Conservation (phyloP, 2,329 filamentous ascomycete species). For the Colletotrichum destructivum region DNA sequence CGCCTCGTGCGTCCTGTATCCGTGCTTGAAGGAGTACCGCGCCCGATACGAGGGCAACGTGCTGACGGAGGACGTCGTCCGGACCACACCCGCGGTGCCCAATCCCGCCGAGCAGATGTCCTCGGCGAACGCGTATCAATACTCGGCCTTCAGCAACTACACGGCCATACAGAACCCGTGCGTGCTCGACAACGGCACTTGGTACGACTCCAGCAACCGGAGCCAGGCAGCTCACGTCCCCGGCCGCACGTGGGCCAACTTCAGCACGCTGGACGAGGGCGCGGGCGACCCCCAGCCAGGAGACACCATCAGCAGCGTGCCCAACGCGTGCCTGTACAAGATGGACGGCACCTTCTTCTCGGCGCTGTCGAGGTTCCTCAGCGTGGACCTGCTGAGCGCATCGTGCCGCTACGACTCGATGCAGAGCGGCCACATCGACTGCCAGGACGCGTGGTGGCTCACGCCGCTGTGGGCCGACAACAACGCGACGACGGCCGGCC, state of each 20-base stretch:
- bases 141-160: slow-evolving; percentile 23
- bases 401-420: slow-evolving; percentile 28
- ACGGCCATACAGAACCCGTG: slow-evolving; percentile 23
- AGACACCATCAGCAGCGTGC: not conserved
- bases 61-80: slow-evolving; percentile 25
- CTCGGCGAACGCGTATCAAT: not conserved
- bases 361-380: slow-evolving; percentile 22
- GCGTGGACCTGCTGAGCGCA: slow-evolving; percentile 6
- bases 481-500: slow-evolving; percentile 27
- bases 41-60: slow-evolving; percentile 20
- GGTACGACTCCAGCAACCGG: slow-evolving; percentile 20
- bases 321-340: slow-evolving; percentile 34
- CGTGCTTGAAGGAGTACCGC: slow-evolving; percentile 30
- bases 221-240: slow-evolving; percentile 7
- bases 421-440: slow-evolving; percentile 39
- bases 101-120: slow-evolving; percentile 9
- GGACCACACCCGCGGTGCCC: slow-evolving; percentile 22
- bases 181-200: slow-evolving; percentile 29
- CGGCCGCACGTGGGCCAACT: slow-evolving; percentile 20
- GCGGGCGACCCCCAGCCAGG: not conserved
- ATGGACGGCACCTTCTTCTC: slow-evolving; percentile 28
- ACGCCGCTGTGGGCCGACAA: slow-evolving; percentile 28
- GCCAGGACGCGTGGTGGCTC: slow-evolving; percentile 32
- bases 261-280: slow-evolving; percentile 6
- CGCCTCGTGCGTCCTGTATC: slow-evolving; percentile 22